phyloP scores from a whole-genome alignment of 2,329 filamentous ascomycete genomes.

The Aspergillus ibericus region DNA sequence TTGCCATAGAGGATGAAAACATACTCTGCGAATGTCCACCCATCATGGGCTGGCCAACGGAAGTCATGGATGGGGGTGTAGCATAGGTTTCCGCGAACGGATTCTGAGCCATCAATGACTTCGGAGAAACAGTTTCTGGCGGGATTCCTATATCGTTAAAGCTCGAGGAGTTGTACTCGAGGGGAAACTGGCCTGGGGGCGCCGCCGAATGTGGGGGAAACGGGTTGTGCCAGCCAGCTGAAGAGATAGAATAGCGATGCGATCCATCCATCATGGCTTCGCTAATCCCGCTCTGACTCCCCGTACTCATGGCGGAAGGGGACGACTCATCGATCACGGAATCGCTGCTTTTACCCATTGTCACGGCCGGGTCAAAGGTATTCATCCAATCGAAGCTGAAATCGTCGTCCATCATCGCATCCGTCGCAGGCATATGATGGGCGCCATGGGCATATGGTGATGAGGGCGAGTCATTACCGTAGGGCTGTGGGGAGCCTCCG shows the following conservation, averaged over 20 bases:
- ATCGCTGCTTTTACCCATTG: constrained; percentile 68
- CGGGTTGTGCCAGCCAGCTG: constrained; percentile 65
- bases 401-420: constrained; percentile 64
- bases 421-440: constrained; percentile 57
- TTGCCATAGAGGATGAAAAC: constrained; percentile 48
- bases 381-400: constrained; percentile 83
- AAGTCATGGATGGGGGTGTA: constrained; percentile 72
- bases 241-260: constrained; percentile 59
- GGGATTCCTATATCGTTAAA: constrained; percentile 74
- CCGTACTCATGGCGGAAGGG: constrained; percentile 91
- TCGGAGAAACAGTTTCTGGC: constrained; percentile 73
- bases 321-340: constrained; percentile 89
- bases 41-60: constrained; percentile 71
- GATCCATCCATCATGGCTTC: constrained; percentile 84
- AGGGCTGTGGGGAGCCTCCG: constrained; percentile 68
- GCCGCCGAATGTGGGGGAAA: constrained; percentile 70
- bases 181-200: constrained; percentile 65
- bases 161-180: constrained; percentile 72
- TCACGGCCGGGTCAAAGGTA: constrained; percentile 76
- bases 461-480: constrained; percentile 41
- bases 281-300: constrained; percentile 75
- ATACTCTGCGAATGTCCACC: constrained; percentile 60
- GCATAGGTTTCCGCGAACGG: constrained; percentile 71
- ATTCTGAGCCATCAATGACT: constrained; percentile 69
- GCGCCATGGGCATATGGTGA: constrained; percentile 44